Percentiles rank a stretch among this genome's conserved stretches.
Evolutionary conservation across 768 basidiomycete genomes (phyloP).

Genomic region (Termitomyces sp.): DNA sequence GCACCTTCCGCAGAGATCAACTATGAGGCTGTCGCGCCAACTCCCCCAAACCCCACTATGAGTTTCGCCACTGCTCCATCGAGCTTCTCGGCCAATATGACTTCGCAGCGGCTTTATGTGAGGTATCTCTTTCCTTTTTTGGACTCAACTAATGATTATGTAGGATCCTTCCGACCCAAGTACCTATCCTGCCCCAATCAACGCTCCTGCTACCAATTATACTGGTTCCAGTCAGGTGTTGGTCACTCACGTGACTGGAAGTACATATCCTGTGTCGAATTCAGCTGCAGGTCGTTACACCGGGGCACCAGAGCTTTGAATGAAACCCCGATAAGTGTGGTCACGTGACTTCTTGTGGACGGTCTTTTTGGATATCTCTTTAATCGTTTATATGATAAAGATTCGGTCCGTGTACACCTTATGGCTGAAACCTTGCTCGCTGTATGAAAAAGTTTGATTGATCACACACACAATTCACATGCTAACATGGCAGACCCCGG

Average conservation of each 20-base stretch:
- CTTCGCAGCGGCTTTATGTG: conserved; percentile 33
- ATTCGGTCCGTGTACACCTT: not conserved
- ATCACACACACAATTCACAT: not conserved
- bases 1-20: conserved; percentile 17
- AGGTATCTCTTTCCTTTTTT: conserved; percentile 10
- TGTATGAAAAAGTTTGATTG: not conserved
- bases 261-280: conserved; percentile 8
- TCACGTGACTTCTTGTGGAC: not conserved
- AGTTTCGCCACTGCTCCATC: conserved; percentile 11
- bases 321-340: not conserved
- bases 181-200: conserved; percentile 28
- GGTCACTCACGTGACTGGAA: conserved; percentile 15
- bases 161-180: conserved; percentile 36
- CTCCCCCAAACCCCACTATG: conserved; percentile 10
- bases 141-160: not conserved
- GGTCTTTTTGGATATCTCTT: not conserved
- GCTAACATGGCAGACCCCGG: not conserved
- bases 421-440: not conserved
- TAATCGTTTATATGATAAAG: not conserved
- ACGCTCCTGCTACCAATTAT: conserved; percentile 2
- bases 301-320: conserved; percentile 26
- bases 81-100: conserved; percentile 11
- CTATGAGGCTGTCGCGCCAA: conserved; percentile 8
- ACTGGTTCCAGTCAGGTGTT: conserved; percentile 10
- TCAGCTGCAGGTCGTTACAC: conserved; percentile 19